Evolutionary conservation across 306 rosid genomes (phyloP).

Genomic region (Argentina anserina): DNA sequence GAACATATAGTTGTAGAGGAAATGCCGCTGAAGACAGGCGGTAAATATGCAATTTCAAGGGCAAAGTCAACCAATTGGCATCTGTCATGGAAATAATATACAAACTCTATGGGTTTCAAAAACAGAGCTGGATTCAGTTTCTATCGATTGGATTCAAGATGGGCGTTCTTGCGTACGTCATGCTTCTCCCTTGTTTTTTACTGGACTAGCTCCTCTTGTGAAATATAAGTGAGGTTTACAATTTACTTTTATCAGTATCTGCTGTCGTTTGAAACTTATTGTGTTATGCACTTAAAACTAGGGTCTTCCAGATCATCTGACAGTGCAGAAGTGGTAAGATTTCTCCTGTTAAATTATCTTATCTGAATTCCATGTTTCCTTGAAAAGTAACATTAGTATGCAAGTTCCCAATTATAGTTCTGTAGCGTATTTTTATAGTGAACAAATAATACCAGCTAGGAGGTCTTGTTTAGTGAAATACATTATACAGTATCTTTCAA

Average conservation of each 20-base stretch:
- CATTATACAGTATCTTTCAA: no score
- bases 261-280: neutral
- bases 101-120: neutral
- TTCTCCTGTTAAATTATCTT: neutral
- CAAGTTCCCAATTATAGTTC: no score
- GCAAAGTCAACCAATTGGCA: neutral
- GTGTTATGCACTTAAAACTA: neutral
- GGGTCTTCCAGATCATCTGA: neutral
- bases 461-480: no score
- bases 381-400: no score
- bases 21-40: neutral
- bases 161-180: neutral
- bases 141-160: neutral
- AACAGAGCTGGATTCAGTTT: neutral
- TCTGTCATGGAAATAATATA: neutral
- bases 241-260: neutral
- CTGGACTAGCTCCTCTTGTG: neutral
- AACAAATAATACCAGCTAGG: no score
- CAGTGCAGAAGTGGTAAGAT: neutral
- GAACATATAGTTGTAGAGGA: neutral
- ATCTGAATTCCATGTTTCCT: neutral
- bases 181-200: no score
- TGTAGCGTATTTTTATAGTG: neutral
- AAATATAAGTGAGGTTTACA: neutral
- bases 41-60: neutral